Conservation (phyloP, 495 filamentous ascomycete genomes). For the Lasiosphaeria ovina region DNA sequence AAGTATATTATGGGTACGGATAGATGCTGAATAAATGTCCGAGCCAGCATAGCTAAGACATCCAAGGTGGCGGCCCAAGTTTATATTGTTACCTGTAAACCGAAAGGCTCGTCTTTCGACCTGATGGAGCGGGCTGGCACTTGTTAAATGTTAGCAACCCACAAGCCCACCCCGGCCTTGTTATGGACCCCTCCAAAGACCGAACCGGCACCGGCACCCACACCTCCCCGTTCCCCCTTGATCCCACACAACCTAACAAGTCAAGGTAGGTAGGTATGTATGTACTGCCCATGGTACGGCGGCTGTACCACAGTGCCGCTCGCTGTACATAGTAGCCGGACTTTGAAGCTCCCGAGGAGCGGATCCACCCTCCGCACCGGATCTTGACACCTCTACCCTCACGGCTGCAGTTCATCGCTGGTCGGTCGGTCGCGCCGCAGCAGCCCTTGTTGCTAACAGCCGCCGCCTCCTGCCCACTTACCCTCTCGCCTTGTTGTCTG, state of each 20-base stretch:
- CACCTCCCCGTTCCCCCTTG: constrained; percentile 5
- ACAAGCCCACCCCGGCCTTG: background rate
- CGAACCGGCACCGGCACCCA: constrained; percentile 23
- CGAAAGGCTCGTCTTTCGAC: background rate
- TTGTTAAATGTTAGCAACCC: background rate
- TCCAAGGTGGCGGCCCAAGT: background rate
- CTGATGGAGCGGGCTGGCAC: background rate
- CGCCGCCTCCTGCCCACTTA: background rate
- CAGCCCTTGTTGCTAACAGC: background rate
- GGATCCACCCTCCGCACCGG: constrained; percentile 9
- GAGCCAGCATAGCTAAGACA: background rate
- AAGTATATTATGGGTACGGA: background rate
- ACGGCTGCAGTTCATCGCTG: constrained; percentile 1
- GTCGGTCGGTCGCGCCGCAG: constrained; percentile 1
- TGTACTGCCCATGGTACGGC: too few species aligned
- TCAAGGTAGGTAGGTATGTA: too few species aligned
- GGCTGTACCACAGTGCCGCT: too few species aligned
- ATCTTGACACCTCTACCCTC: constrained; percentile 5
- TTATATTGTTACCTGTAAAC: background rate
- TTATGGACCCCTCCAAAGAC: background rate
- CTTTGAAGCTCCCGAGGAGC: background rate
- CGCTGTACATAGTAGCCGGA: background rate
- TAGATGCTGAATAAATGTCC: background rate
- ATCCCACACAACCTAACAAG: background rate
- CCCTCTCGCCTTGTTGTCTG: background rate